Base-by-base conservation (phyloP, 352 stramenopile genomes). In the Pythium plurisporium region DNA sequence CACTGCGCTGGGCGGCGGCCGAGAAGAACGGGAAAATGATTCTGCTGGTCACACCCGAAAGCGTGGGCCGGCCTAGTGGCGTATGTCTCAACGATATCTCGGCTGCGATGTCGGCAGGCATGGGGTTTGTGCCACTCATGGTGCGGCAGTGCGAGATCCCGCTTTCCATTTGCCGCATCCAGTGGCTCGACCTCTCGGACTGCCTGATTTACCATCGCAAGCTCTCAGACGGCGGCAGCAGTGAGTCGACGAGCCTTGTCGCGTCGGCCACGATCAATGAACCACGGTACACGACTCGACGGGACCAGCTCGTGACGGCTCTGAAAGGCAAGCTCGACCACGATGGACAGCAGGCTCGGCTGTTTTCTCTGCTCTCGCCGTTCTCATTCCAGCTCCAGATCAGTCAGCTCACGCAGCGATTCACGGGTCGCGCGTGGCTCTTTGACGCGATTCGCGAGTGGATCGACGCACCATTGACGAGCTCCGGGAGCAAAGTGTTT, bases 101-200 rank as follows among this genome's bases (percentile, higher is more conserved):
- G 20, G 81, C 71, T 19, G 81, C 75, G 14, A 91, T 89, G 79
- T 68, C 74, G 8, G 73, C 73, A 9, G 75, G 76, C 19, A 60
- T 89, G 10, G 76, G 81, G 2, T 89, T 91, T 51, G 79, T 91
- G 23, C 81, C 81, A 15, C 64, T 91, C 19, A 82, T 91, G 54
- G 74, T 91, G 31, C 76, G 81, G 12, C 70, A 72, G 23, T 89
- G 79, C 30, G 81, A 91, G 65, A 91, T 91, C 54, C 81, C 81
- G 17, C 61, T 91, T 22, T 89, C 79, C 10, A 91, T 91, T 50
- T 91, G 81, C 46, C 81, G 81, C 31, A 91, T 91, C 46, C 81
- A 91, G 52, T 91, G 81, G 81, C 75, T 91, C 20, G 81, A 91
- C 47, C 73, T 91, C 62, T 79, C 75, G 7, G 79, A 91, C 51